Evolutionary conservation across 2,329 filamentous ascomycete genomes (phyloP).

Genomic region (Thyridium curvatum): DNA sequence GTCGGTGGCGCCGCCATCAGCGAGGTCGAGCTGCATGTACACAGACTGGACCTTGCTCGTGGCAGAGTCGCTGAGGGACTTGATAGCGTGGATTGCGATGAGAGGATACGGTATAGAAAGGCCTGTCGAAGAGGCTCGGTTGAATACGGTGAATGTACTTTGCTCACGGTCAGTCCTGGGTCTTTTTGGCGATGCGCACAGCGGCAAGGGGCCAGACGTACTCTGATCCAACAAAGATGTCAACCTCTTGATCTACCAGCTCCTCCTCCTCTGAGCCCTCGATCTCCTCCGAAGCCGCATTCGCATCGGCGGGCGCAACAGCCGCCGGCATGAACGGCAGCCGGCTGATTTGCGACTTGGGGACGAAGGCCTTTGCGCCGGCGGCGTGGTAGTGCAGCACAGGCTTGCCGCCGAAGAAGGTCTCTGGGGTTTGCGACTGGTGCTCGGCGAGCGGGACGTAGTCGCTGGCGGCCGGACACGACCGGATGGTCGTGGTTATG

Average conservation of each 20-base stretch:
- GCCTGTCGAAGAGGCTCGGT: conserved; percentile 48
- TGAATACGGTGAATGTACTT: conserved; percentile 59
- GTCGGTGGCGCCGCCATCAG: conserved; percentile 44
- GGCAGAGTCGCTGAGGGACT: conserved; percentile 42
- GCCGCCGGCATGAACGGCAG: conserved; percentile 48
- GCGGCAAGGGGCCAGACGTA: conserved; percentile 21
- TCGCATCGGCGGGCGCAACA: conserved; percentile 20
- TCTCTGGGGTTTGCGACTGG: conserved; percentile 64
- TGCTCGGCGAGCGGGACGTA: conserved; percentile 64
- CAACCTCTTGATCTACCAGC: conserved; percentile 39
- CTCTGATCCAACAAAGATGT: conserved; percentile 55
- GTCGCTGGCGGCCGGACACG: conserved; percentile 48
- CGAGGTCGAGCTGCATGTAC: conserved; percentile 64
- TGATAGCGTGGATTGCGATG: conserved; percentile 70
- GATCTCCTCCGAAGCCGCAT: conserved; percentile 20
- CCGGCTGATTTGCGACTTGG: conserved; percentile 44
- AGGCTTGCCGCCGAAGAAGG: conserved; percentile 65
- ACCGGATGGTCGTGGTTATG: conserved; percentile 46
- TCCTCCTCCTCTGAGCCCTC: conserved; percentile 26
- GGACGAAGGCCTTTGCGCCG: conserved; percentile 51
- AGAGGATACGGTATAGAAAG: conserved; percentile 66
- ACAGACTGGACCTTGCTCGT: conserved; percentile 39
- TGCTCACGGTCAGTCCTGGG: not conserved
- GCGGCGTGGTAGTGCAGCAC: conserved; percentile 60
- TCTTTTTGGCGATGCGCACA: no score